Evolutionary conservation across 768 basidiomycete species (phyloP), one percentile per base, ranked within the genome.

Genomic region (Rhizopogon rudus): DNA sequence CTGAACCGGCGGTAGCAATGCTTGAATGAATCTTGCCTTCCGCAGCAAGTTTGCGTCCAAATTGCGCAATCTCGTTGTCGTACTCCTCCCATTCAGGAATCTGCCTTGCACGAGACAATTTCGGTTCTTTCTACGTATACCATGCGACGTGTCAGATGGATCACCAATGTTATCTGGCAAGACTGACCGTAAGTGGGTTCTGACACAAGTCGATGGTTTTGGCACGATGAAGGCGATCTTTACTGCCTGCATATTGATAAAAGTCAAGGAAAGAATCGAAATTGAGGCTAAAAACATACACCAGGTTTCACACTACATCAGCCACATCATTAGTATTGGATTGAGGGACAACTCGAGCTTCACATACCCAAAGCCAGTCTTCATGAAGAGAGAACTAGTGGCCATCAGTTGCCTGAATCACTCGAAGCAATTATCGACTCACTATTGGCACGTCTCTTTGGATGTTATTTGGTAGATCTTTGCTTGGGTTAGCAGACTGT

Each of bases 81-180:
- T 98, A 98, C 48, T 82, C 82, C 59, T 96, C 93, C 97, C 97
- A 99, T 67, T 98, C 97, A 0, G 97, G 96, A 51, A 98, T 97
- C 63, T 93, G 86, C 39, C 95, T 83, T 3, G 97, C 97, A 22
- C 97, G 84, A 3, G 86, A 81, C 5, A 98, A 79, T 69, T 98
- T 99, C 5, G 95, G 95, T 66, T 98, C 97, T 86, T 98, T 97
- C 91, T 97, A 74, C 66, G 53, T 31, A 12, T 14, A 57, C 42
- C 14, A 33, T 25, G 28, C 60, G 25, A 59, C 17, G 41, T 35
- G 44, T 43, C n/a, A 33, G 39, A 45, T 25, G 33, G 8, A 4
- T 5, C 8, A 20, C 35, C n/a, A 7, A 35, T 12, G 25, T 25
- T n/a, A 25, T 6, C 5, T 7, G 2, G 10, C 1, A 14, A 10